phyloP scores from a whole-genome alignment of 345 rosid species.

The Pugionium dolabratum region DNA sequence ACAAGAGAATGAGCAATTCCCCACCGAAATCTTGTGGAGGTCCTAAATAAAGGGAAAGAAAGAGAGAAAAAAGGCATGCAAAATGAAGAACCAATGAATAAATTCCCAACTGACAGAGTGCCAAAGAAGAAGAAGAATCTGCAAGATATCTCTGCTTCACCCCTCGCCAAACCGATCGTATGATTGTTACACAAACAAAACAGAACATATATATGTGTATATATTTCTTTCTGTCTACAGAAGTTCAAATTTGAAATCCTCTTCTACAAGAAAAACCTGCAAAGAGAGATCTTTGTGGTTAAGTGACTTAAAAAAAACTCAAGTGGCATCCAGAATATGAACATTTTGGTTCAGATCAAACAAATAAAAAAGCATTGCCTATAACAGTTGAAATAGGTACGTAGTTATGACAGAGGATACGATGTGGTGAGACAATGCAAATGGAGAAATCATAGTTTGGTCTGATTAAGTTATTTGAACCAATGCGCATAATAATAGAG shows the following conservation, averaged over 20 bases:
- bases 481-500: slow-evolving; percentile 6
- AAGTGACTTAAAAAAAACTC: slow-evolving; percentile 7
- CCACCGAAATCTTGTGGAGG: slow-evolving; percentile 25
- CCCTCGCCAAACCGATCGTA: slow-evolving; percentile 24
- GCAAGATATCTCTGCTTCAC: slow-evolving; percentile 28
- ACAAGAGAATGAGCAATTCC: slow-evolving; percentile 22
- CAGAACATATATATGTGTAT: slow-evolving; percentile 16
- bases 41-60: neutral
- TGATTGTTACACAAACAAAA: slow-evolving; percentile 39
- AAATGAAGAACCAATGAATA: slow-evolving; percentile 20
- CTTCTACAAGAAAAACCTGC: slow-evolving; percentile 38
- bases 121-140: slow-evolving; percentile 18
- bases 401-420: slow-evolving; percentile 1
- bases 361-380: neutral
- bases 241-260: slow-evolving; percentile 25
- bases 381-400: slow-evolving; percentile 10
- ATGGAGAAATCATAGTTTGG: neutral
- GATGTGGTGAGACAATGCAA: neutral
- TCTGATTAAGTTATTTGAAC: slow-evolving; percentile 22
- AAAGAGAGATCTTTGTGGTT: slow-evolving; percentile 28
- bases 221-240: slow-evolving; percentile 29
- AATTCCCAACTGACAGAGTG: slow-evolving; percentile 20
- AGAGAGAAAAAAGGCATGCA: slow-evolving; percentile 3
- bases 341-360: no score
- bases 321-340: slow-evolving; percentile 26